Evolutionary conservation across 352 stramenopile species (phyloP), one percentile per base, ranked within the genome.

Genomic region (Phytophthora colocasiae): DNA sequence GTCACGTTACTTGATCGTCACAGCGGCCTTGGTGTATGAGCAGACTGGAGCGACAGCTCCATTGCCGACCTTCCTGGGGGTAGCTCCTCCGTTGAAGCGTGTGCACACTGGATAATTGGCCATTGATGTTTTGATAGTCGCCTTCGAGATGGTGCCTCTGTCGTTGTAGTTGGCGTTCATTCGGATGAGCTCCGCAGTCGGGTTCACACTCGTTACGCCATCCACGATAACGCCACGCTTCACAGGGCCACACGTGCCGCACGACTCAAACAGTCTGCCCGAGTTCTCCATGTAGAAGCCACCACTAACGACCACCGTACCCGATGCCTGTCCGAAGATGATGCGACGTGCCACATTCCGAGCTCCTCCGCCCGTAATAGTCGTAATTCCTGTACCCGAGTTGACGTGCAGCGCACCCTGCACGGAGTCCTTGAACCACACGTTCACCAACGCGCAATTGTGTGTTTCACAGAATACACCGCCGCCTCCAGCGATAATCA

Each of bases 141-240:
- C 66, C 48, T 76, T 85, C 14, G 71, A 73, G 38, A 89, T 80
- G 0, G 65, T 77, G 15, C 78, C 83, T 50, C 76, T 58, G 59
- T 91, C 83, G 36, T 89, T 85, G 74, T 91, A 91, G 64, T 91
- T 91, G 29, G 77, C 65, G 50, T 91, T 91, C 63, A 91, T 71
- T 26, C 80, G 77, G 48, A 91, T 82, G 14, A 91, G 73, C 39
- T 85, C 77, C 0, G 74, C 66, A 1, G 69, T 80, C 29, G 83
- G 83, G 52, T 86, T 81, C n/a, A 83, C 59, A n/a, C 63, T 76
- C 15, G 80, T 69, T 12, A 90, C 68, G 29, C 77, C 77, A 29
- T 85, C 72, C 44, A 91, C 56, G 22, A 77, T 71, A 39, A 90
- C 50, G 15, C 56, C 63, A 15, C 83, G 78, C 63, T 86, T 88